Evolutionary conservation across 1,284 basidiomycete species (phyloP).

Genomic region (Cutaneotrichosporon arboriforme): DNA sequence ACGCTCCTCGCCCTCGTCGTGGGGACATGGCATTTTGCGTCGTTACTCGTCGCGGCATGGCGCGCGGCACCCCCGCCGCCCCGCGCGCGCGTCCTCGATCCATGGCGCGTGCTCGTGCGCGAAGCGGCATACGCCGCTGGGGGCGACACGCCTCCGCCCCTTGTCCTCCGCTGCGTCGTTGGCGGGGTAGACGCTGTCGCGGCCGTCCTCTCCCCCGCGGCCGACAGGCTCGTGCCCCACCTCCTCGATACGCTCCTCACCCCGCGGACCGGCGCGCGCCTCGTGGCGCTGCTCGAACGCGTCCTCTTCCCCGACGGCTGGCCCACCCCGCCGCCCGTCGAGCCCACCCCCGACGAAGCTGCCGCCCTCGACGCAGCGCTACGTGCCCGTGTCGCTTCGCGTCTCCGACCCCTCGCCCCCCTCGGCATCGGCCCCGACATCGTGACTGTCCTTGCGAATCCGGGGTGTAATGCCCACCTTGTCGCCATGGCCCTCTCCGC

Average conservation of each 20-base stretch:
- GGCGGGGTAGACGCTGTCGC: not conserved
- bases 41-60: slow-evolving; percentile 4
- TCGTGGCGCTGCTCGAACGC: slow-evolving; percentile 28
- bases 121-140: not conserved
- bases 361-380: not conserved
- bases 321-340: slow-evolving; percentile 34
- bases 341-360: slow-evolving; percentile 37
- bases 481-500: slow-evolving; percentile 34
- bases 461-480: slow-evolving; percentile 40
- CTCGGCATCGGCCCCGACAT: slow-evolving; percentile 1
- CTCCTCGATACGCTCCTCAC: slow-evolving; percentile 23
- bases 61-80: slow-evolving; percentile 10
- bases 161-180: slow-evolving; percentile 18
- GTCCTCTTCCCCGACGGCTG: slow-evolving; percentile 42
- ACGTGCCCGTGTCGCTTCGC: not conserved
- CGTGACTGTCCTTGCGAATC: slow-evolving; percentile 28
- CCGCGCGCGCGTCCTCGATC: slow-evolving; percentile 4
- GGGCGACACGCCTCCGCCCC: slow-evolving; percentile 12
- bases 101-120: slow-evolving; percentile 18
- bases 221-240: slow-evolving; percentile 36
- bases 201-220: slow-evolving; percentile 19
- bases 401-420: not conserved
- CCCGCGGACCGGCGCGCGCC: slow-evolving; percentile 12
- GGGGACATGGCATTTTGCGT: slow-evolving; percentile 8
- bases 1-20: not conserved